Percentiles rank a stretch among this genome's conserved stretches.
Evolutionary conservation across 805 yeast genomes (phyloP).

Genomic region (Candida vaughaniae): DNA sequence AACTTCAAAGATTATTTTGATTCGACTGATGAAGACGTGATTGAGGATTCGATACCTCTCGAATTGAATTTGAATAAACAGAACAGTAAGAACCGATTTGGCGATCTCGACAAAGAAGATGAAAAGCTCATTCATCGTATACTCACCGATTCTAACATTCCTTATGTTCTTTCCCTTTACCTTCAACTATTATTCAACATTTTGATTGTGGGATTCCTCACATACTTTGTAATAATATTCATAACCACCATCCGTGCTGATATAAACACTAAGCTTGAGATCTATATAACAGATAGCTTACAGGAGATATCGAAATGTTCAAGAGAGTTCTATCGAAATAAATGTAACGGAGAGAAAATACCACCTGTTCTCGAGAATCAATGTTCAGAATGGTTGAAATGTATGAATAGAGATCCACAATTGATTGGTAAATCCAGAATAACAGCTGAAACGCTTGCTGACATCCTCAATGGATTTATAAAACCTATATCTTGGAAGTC

Average conservation of each 20-base stretch:
- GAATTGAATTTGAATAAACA: not conserved
- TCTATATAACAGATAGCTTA: slow-evolving; percentile 56
- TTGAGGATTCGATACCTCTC: not conserved
- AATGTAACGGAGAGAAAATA: slow-evolving; percentile 61
- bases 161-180: slow-evolving; percentile 59
- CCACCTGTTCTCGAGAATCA: slow-evolving; percentile 73
- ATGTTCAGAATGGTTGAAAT: slow-evolving; percentile 74
- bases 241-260: slow-evolving; percentile 61
- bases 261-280: slow-evolving; percentile 66
- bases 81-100: not conserved
- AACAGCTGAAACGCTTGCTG: slow-evolving; percentile 82
- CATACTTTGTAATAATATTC: slow-evolving; percentile 52
- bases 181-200: slow-evolving; percentile 63
- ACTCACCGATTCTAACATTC: slow-evolving; percentile 45
- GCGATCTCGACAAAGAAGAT: slow-evolving; percentile 3
- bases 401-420: slow-evolving; percentile 80
- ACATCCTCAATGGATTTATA: slow-evolving; percentile 73
- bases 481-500: slow-evolving; percentile 72
- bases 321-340: slow-evolving; percentile 65
- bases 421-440: slow-evolving; percentile 64
- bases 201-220: slow-evolving; percentile 47
- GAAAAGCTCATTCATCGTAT: slow-evolving; percentile 5
- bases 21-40: slow-evolving; percentile 11
- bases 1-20: slow-evolving; percentile 17
- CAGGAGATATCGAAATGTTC: slow-evolving; percentile 70